phyloP scores from a whole-genome alignment of 2,329 filamentous ascomycete species.

The Colletotrichum higginsianum region DNA sequence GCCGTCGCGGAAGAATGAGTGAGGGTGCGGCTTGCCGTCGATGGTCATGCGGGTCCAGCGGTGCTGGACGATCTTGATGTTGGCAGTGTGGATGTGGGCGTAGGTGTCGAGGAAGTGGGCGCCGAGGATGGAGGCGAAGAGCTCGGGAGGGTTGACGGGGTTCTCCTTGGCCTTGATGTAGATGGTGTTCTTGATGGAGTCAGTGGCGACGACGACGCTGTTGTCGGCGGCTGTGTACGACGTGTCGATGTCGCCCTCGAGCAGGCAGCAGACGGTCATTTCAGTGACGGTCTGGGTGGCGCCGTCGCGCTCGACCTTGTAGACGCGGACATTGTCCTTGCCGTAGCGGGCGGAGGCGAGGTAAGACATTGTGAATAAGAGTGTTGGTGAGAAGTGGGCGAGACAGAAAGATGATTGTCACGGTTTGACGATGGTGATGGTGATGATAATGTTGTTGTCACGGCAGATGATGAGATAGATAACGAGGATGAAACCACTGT shows the following conservation, averaged over 20 bases:
- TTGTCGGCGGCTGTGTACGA: conserved; percentile 97
- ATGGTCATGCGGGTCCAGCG: conserved; percentile 92
- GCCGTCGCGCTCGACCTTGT: conserved; percentile 90
- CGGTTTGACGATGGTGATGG: not conserved
- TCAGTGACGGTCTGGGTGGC: conserved; percentile 90
- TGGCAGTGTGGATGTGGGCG: conserved; percentile 86
- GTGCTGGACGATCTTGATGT: conserved; percentile 87
- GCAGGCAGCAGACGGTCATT: conserved; percentile 93
- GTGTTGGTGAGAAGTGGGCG: not conserved
- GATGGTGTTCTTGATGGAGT: conserved; percentile 98
- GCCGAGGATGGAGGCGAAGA: conserved; percentile 88
- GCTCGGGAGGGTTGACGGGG: conserved; percentile 92
- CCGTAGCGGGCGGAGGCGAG: conserved; percentile 81
- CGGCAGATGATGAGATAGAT: conserved; percentile 4
- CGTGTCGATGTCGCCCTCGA: conserved; percentile 91
- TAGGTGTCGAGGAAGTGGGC: conserved; percentile 92
- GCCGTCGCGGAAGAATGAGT: conserved; percentile 94
- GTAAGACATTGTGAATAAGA: conserved; percentile 59
- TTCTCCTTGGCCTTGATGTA: conserved; percentile 96
- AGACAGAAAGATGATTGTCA: not conserved
- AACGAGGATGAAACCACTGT: not conserved
- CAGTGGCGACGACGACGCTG: conserved; percentile 93
- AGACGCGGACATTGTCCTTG: conserved; percentile 98
- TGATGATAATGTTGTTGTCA: conserved; percentile 16
- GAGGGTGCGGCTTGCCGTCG: conserved; percentile 91